Percentiles rank a stretch among this genome's conserved stretches.
These are phyloP conservation scores for Alternaria viburni DNA, from an alignment of 2,329 filamentous ascomycete species.

Conservation along the genomic window DNA sequence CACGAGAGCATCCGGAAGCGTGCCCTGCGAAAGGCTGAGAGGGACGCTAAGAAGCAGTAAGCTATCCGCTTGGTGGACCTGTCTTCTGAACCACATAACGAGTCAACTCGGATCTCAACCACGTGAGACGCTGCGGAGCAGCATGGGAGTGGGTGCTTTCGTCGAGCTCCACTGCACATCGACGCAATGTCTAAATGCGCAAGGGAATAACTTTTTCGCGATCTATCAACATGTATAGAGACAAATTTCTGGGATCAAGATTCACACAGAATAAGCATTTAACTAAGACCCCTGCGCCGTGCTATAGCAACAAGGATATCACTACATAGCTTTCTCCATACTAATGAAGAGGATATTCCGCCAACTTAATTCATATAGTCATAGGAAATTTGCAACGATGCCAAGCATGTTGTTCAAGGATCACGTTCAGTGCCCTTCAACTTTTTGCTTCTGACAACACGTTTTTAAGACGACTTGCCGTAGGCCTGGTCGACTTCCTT, in stretches of 20 bases:
- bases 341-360: not conserved
- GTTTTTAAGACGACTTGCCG: constrained; percentile 16
- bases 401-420: not conserved
- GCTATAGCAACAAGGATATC: constrained; percentile 6
- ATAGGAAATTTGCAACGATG: not conserved
- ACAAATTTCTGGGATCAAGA: not conserved
- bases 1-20: constrained; percentile 82
- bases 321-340: constrained; percentile 4
- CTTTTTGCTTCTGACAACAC: not conserved
- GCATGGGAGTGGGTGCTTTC: not conserved
- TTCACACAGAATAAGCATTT: not conserved
- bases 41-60: constrained; percentile 73
- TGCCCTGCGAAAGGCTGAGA: constrained; percentile 81
- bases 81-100: not conserved
- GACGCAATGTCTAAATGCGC: not conserved
- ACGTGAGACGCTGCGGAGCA: not conserved
- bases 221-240: not conserved
- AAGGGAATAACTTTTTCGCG: not conserved
- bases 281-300: not conserved
- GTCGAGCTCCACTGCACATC: not conserved
- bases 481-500: constrained; percentile 59
- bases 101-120: not conserved
- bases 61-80: not conserved
- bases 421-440: too few relatives aligned
- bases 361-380: not conserved